Percentiles rank a stretch among this genome's conserved stretches.
Conservation (phyloP, 768 basidiomycete species). For the Lenzites betulinus region DNA sequence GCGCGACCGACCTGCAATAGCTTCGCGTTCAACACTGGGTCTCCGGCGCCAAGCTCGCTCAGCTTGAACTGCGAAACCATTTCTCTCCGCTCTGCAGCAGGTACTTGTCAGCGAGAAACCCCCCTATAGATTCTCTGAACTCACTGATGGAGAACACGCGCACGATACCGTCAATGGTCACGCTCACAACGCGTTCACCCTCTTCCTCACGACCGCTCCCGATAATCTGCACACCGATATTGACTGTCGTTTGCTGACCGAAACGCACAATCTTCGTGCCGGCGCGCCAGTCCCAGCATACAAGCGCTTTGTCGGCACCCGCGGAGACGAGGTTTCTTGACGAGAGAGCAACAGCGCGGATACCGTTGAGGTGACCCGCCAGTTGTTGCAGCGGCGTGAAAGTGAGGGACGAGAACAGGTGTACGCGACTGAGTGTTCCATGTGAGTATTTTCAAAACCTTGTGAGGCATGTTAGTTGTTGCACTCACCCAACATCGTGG, state of each 20-base stretch:
- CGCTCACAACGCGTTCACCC: conserved; percentile 84
- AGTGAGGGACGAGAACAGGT: conserved; percentile 83
- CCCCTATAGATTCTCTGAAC: conserved; percentile 28
- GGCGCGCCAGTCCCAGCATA: conserved; percentile 90
- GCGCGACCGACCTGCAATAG: conserved; percentile 78
- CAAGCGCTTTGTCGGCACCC: conserved; percentile 70
- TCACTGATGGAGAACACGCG: conserved; percentile 88
- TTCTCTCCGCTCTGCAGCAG: conserved; percentile 59
- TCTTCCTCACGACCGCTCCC: conserved; percentile 50
- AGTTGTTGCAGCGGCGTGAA: conserved; percentile 84
- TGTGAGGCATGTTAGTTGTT: neutral
- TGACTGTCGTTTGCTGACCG: conserved; percentile 91
- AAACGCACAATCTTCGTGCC: conserved; percentile 89
- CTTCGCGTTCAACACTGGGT: conserved; percentile 66
- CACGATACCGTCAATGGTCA: conserved; percentile 91
- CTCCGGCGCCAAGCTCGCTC: conserved; percentile 68
- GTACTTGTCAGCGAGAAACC: conserved; percentile 15
- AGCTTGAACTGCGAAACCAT: conserved; percentile 94
- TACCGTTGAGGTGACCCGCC: conserved; percentile 85
- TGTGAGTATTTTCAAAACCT: neutral
- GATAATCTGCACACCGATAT: conserved; percentile 87
- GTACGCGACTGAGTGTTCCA: conserved; percentile 83
- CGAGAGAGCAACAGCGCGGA: conserved; percentile 85
- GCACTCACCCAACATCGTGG: conserved; percentile 81
- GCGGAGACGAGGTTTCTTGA: conserved; percentile 87